These are phyloP conservation scores for Yamadazyma atmosphaerica DNA, from an alignment of 1,139 yeast genomes.

Conservation along the genomic window DNA sequence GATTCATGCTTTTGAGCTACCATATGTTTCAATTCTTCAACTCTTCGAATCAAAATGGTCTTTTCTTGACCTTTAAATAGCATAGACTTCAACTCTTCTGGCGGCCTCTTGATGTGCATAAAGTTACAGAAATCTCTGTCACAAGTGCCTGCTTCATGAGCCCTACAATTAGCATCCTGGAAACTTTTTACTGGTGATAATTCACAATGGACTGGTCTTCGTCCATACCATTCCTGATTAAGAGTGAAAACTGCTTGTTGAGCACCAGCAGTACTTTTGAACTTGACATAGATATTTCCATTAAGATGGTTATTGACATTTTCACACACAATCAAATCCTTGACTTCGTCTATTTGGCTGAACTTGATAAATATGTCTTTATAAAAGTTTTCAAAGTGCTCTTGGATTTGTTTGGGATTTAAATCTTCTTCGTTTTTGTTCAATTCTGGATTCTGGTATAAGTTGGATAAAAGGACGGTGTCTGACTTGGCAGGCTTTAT, in stretches of 20 bases:
- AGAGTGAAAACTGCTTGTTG: slow-evolving; percentile 57
- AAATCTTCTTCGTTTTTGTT: slow-evolving; percentile 33
- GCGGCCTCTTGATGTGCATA: slow-evolving; percentile 73
- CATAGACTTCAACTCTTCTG: slow-evolving; percentile 37
- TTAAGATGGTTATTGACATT: slow-evolving; percentile 76
- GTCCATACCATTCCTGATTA: slow-evolving; percentile 81
- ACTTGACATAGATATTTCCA: slow-evolving; percentile 82
- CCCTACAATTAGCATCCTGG: slow-evolving; percentile 72
- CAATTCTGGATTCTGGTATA: slow-evolving; percentile 66
- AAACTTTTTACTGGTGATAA: slow-evolving; percentile 74
- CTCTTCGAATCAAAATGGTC: slow-evolving; percentile 16
- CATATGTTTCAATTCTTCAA: slow-evolving; percentile 5
- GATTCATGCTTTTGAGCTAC: not conserved
- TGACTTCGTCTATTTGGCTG: slow-evolving; percentile 63
- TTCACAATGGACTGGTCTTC: slow-evolving; percentile 79
- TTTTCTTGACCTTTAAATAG: slow-evolving; percentile 43
- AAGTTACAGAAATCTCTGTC: slow-evolving; percentile 81
- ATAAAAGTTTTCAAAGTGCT: slow-evolving; percentile 63
- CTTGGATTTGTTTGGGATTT: slow-evolving; percentile 44
- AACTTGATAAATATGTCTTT: slow-evolving; percentile 74
- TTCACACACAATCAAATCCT: slow-evolving; percentile 73
- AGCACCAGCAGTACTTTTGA: slow-evolving; percentile 57
- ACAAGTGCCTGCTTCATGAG: slow-evolving; percentile 64
- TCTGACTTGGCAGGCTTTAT: slow-evolving; percentile 66
- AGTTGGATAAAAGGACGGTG: slow-evolving; percentile 66